phyloP scores from a whole-genome alignment of 768 basidiomycete species.

The Termitomyces sp. region DNA sequence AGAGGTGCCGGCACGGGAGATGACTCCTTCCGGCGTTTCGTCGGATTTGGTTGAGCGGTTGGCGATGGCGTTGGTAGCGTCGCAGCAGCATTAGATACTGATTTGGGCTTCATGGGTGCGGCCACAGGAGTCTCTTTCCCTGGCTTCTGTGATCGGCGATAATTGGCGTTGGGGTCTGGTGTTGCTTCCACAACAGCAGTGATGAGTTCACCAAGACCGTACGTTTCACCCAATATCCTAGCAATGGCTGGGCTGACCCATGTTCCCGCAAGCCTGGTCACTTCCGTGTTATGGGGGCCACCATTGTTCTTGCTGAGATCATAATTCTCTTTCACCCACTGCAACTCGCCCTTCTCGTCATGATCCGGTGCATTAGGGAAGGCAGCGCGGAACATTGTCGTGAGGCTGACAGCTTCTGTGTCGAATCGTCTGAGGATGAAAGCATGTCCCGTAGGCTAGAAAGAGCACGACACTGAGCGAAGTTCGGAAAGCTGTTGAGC shows the following conservation, averaged over 20 bases:
- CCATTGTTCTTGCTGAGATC: conserved; percentile 79
- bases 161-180: conserved; percentile 75
- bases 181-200: conserved; percentile 60
- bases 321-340: conserved; percentile 78
- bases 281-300: conserved; percentile 47
- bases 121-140: conserved; percentile 11
- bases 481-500: conserved; percentile 5
- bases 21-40: conserved; percentile 65
- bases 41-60: conserved; percentile 33
- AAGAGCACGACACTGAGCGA: conserved; percentile 15
- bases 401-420: conserved; percentile 86
- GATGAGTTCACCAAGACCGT: conserved; percentile 58
- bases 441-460: conserved; percentile 73
- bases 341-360: conserved; percentile 74
- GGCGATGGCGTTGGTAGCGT: conserved; percentile 40
- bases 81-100: conserved; percentile 17
- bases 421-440: conserved; percentile 94
- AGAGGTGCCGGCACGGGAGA: conserved; percentile 46
- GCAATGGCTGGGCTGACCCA: conserved; percentile 77
- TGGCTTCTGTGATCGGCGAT: conserved; percentile 57
- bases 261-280: conserved; percentile 81
- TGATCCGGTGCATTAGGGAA: conserved; percentile 77
- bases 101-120: conserved; percentile 18
- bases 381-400: conserved; percentile 95
- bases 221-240: conserved; percentile 59